phyloP scores from a whole-genome alignment of 495 filamentous ascomycete genomes.

The Aspergillus conjunctus region DNA sequence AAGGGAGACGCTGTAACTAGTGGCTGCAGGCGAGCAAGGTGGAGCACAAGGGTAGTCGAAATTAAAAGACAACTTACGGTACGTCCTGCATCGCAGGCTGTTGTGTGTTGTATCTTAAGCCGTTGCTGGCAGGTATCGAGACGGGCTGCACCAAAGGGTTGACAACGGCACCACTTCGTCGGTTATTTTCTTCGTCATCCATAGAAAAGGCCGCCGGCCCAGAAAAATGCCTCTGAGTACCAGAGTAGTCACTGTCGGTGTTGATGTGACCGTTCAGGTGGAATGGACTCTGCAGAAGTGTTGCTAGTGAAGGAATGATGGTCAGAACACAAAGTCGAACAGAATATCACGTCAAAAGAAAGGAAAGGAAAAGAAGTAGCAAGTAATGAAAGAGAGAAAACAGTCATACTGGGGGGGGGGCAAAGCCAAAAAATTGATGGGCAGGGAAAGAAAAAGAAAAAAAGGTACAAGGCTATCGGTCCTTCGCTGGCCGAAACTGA shows the following conservation, averaged over 20 bases:
- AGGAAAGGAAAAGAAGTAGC: constrained; percentile 18
- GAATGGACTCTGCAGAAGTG: constrained; percentile 43
- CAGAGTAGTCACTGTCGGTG: constrained; percentile 47
- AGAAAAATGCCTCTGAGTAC: constrained; percentile 33
- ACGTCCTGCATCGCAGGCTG: constrained; percentile 49
- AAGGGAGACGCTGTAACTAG: constrained; percentile 43
- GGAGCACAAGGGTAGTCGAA: constrained; percentile 40
- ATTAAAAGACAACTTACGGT: constrained; percentile 53
- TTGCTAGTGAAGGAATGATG: constrained; percentile 32
- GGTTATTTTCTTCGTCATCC: constrained; percentile 46
- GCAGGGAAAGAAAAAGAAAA: constrained; percentile 22
- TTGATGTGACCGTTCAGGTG: constrained; percentile 42
- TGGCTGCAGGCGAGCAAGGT: constrained; percentile 37
- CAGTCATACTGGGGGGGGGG: constrained; percentile 18
- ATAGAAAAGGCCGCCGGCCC: constrained; percentile 38
- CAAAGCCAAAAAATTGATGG: constrained; percentile 21
- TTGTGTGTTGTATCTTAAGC: constrained; percentile 50
- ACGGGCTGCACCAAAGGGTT: constrained; percentile 36
- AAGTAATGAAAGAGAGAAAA: constrained; percentile 23
- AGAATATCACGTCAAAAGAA: constrained; percentile 13
- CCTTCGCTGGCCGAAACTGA: constrained; percentile 24
- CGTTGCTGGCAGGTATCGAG: constrained; percentile 50
- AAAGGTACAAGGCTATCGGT: constrained; percentile 21
- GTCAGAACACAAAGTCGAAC: constrained; percentile 21
- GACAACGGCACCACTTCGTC: constrained; percentile 43